Evolutionary conservation across 495 filamentous ascomycete genomes (phyloP), one percentile per base, ranked within the genome.

Genomic region (Podospora anserina): DNA sequence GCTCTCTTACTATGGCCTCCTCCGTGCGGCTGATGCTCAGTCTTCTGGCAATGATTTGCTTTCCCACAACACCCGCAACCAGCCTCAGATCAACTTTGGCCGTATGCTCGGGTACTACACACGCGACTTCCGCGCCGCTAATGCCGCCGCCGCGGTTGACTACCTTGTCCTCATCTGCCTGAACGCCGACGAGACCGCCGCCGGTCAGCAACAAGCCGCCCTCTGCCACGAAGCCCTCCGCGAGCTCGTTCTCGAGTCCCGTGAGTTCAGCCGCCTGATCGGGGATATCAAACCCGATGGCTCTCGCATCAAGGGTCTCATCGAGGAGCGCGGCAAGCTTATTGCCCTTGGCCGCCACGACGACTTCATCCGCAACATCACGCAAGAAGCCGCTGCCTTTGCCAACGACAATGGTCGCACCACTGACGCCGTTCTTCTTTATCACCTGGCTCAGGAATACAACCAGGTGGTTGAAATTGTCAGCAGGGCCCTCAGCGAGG

Each of bases 31-130:
- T 11, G 90, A 94, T 76, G 88, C 89, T 66, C 86, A 84, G 70
- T 81, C 85, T 13, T 85, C 87, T 13, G 86, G 86, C 34, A 88
- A 91, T 72, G 91, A 94, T 72, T 86, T 96, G 49, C 79, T 91
- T 82, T 88, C 88, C 77, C 80, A 78, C 66, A 79, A 77, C 62
- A 92, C 91, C n/a, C 89, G 90, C 60, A 86, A 90, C 68, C 87
- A 89, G 64, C 90, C 93, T 18, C 94, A 97, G 74, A 88, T 99
- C 79, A 97, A 93, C 82, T 99, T 99, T 77, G 93, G 90, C 34
- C 88, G 89, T 26, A 91, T 99, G 82, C 81, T 98, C 61, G 96
- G 94, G 30, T 92, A 93, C 75, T 99, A 99, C 81, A 99, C 96
- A 7, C 87, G 90, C 39, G 92, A 97, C 78, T 98, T 98, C 87